Base-by-base conservation (phyloP, 345 rosid genomes). In the Anastatica hierochuntica region DNA sequence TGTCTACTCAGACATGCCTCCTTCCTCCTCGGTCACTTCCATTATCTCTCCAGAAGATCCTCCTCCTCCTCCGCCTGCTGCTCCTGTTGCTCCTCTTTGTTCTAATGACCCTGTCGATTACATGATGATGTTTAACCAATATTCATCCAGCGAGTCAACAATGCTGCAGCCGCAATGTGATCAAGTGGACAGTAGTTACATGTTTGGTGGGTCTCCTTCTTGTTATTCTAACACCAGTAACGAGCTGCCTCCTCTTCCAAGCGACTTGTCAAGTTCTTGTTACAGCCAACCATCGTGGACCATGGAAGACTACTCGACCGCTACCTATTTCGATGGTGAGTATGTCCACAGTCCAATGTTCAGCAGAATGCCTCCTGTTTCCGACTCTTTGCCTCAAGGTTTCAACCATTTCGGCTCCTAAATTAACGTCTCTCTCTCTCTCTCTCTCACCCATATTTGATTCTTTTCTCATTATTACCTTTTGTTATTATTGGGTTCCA, bases 291-390 rank as follows among this genome's bases (percentile, higher is more conserved):
- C 20, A 26, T 63, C 14, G 0, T 66, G 64, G 62, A 61, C 15
- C 37, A 56, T 56, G 11, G 43, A 46, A 37, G 71, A 16, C 67
- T 73, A 26, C 74, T 77, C 54, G 42, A 71, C 60, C 70, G 39
- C 36, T 47, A 27, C 30, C 66, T 63, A 83, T 71, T 31, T 70
- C 76, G 5, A 69, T 71, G 21, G 71, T 49, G 70, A 77, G 58
- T 86, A 83, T 17, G 84, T 81, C 30, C 92, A 87, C 35, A 87
- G 92, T 49, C 95, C 95, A 6, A 76, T 83, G 33, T 86, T 86
- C 48, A 86, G 92, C 71, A 79, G 78, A 66, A 86, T 86, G 95
- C 95, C 95, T 6, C 74, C 86, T 8, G 88, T 72, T 45, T 79
- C 92, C 4, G 95, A 86, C 46, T 31, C 76, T 11, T 64, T 42